Evolutionary conservation across 345 rosid genomes (phyloP).

Genomic region (Trapa incisa): DNA sequence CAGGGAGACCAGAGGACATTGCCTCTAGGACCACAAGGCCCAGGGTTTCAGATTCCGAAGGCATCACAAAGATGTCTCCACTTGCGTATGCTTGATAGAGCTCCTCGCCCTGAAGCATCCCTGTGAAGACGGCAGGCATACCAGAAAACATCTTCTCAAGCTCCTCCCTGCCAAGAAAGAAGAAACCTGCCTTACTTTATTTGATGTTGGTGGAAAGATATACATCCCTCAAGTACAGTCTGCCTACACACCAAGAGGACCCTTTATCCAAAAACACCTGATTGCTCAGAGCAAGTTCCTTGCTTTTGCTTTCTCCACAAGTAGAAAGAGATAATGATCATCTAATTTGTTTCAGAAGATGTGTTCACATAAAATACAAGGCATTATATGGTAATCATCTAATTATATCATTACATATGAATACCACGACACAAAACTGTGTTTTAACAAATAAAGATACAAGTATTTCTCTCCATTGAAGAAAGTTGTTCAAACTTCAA

Average conservation of each 20-base stretch:
- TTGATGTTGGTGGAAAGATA: neutral
- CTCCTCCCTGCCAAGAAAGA: slow-evolving; percentile 48
- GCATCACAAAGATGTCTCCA: slow-evolving; percentile 91
- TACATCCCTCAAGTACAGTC: too few relatives aligned
- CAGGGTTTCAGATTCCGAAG: slow-evolving; percentile 94
- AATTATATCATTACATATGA: too few relatives aligned
- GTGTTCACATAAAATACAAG: too few relatives aligned
- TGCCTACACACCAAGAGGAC: too few relatives aligned
- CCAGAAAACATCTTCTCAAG: slow-evolving; percentile 69
- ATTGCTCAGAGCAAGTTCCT: neutral
- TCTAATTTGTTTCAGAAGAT: too few relatives aligned
- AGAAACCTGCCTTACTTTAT: neutral
- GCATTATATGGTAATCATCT: too few relatives aligned
- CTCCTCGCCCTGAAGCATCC: slow-evolving; percentile 83
- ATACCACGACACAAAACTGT: too few relatives aligned
- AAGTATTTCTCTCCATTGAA: too few relatives aligned
- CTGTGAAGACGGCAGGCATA: slow-evolving; percentile 88
- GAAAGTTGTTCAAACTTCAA: too few relatives aligned
- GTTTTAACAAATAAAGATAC: too few relatives aligned
- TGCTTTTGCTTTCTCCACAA: neutral
- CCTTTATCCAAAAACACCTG: neutral
- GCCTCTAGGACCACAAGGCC: slow-evolving; percentile 95
- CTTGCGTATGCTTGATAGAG: slow-evolving; percentile 96
- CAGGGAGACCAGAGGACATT: slow-evolving; percentile 91
- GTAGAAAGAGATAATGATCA: too few relatives aligned